A percentile compares a stretch with the other conserved stretches of the same genome.
phyloP scores from a whole-genome alignment of 140 eudicot species.

The Flaveria floridana region DNA sequence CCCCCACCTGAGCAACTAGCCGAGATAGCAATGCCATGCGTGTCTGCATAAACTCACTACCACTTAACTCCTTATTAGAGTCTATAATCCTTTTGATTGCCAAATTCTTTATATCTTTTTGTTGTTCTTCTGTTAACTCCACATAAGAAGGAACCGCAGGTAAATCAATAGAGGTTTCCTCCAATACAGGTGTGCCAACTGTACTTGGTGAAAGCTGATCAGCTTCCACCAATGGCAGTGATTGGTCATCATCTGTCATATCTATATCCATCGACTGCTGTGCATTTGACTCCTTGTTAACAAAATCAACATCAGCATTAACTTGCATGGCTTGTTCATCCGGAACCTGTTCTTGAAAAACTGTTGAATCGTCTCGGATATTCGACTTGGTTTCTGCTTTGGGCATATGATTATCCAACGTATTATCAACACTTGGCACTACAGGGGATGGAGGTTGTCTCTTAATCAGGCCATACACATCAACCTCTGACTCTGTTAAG shows the following conservation, averaged over 20 bases:
- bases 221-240: conserved; percentile 42
- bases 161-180: conserved; percentile 55
- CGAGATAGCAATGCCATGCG: conserved; percentile 82
- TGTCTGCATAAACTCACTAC: conserved; percentile 54
- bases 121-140: conserved; percentile 61
- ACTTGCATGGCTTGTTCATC: conserved; percentile 40
- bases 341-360: conserved; percentile 41
- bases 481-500: conserved; percentile 42
- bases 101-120: conserved; percentile 43
- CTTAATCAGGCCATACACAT: conserved; percentile 31
- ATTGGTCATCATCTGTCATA: conserved; percentile 43
- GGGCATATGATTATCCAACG: conserved; percentile 36
- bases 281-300: conserved; percentile 38
- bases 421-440: conserved; percentile 33
- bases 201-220: conserved; percentile 67
- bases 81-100: conserved; percentile 67
- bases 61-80: conserved; percentile 54
- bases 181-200: conserved; percentile 43
- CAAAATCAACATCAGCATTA: conserved; percentile 34
- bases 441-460: conserved; percentile 37
- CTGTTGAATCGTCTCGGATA: conserved; percentile 27
- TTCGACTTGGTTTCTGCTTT: conserved; percentile 40
- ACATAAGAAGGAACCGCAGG: conserved; percentile 68
- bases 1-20: conserved; percentile 92
- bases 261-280: conserved; percentile 33